These are phyloP conservation scores for Nephelium lappaceum DNA, from an alignment of 345 rosid genomes.

Conservation along the genomic window DNA sequence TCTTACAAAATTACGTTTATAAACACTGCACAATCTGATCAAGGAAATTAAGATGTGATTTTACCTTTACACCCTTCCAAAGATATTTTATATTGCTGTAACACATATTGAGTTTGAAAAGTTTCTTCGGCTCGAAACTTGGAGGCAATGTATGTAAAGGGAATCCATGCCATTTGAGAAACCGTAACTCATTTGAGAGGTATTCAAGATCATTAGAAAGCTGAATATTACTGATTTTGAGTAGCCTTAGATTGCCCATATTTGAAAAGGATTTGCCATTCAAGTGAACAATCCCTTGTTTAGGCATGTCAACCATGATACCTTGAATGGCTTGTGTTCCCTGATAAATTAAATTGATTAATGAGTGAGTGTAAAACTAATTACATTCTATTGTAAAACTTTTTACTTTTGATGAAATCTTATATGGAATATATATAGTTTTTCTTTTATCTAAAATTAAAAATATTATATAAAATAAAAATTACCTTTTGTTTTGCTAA, in stretches of 20 bases:
- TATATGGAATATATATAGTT: no score
- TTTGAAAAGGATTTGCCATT: background rate
- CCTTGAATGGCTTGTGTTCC: background rate
- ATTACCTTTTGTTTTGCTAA: slow-evolving; percentile 8
- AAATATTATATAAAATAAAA: background rate
- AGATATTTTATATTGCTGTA: background rate
- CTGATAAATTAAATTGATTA: background rate
- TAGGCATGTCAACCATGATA: background rate
- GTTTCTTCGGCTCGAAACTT: background rate
- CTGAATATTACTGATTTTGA: background rate
- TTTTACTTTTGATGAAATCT: no score
- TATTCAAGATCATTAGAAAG: background rate
- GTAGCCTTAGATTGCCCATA: background rate
- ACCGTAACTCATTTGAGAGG: background rate
- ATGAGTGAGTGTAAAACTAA: no score
- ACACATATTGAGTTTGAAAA: background rate
- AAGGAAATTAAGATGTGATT: background rate
- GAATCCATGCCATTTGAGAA: no score
- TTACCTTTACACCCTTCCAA: background rate
- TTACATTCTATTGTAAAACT: no score
- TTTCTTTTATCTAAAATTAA: background rate
- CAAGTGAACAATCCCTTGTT: background rate
- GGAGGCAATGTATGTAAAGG: background rate
- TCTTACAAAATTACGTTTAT: background rate
- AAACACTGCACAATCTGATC: background rate